Evolutionary conservation across 164 flowering plant species (phyloP).

Genomic region (Vitis labrusca): DNA sequence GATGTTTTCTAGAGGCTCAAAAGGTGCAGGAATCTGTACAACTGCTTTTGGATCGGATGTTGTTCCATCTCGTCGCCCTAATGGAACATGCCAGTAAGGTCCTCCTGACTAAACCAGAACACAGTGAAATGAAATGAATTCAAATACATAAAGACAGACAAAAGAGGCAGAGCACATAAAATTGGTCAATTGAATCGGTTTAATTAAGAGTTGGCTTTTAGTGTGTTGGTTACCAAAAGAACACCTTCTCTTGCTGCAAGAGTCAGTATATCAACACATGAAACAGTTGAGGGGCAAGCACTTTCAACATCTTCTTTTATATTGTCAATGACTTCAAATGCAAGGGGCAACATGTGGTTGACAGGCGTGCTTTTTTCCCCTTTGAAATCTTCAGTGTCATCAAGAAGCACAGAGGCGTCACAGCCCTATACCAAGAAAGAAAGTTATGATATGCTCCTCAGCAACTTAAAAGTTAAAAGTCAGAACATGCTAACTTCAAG

Average conservation of each 20-base stretch:
- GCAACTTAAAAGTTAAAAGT: background rate
- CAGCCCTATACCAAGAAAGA: conserved; percentile 51
- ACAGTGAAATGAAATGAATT: too few relatives aligned
- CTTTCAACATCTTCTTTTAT: conserved; percentile 60
- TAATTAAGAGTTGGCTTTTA: too few relatives aligned
- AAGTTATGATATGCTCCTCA: background rate
- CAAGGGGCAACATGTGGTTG: conserved; percentile 46
- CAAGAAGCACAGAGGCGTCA: conserved; percentile 75
- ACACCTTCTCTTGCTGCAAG: conserved; percentile 70
- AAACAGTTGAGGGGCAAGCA: conserved; percentile 55
- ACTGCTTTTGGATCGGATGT: conserved; percentile 54
- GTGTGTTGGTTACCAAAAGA: conserved; percentile 28
- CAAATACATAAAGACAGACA: background rate
- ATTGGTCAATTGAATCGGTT: background rate
- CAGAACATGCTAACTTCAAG: background rate
- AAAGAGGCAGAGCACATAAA: background rate
- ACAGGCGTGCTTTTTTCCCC: conserved; percentile 62
- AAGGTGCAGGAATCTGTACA: conserved; percentile 59
- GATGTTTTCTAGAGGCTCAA: conserved; percentile 56
- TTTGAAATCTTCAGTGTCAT: conserved; percentile 39
- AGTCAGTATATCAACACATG: conserved; percentile 60
- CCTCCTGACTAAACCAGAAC: conserved; percentile 57
- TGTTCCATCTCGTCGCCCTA: conserved; percentile 65
- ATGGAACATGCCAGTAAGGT: conserved; percentile 47
- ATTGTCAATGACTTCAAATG: conserved; percentile 56